These are phyloP conservation scores for Dothiorella sarmentorum DNA, from an alignment of 2,329 filamentous ascomycete species.

Conservation along the genomic window DNA sequence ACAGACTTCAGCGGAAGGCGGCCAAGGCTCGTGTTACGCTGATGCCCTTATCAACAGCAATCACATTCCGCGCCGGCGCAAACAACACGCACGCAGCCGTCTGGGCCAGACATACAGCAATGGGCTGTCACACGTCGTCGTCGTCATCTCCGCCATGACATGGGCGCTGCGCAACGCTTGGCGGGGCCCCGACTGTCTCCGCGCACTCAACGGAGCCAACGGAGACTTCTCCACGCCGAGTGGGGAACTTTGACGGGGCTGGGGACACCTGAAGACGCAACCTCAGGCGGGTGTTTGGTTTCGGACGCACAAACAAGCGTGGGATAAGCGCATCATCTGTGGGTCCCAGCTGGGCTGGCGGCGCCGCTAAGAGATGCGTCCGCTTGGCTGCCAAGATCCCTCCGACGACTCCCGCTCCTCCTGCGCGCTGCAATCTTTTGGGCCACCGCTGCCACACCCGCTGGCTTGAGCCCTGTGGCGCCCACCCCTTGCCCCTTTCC, in stretches of 20 bases:
- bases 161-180: background rate
- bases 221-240: background rate
- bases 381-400: constrained; percentile 10
- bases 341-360: constrained; percentile 11
- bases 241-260: background rate
- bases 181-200: background rate
- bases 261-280: background rate
- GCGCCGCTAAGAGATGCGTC: constrained; percentile 15
- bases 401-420: constrained; percentile 15
- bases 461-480: background rate
- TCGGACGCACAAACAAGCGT: constrained; percentile 5
- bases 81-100: background rate
- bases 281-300: constrained; percentile 8
- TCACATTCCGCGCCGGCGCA: constrained; percentile 1
- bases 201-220: background rate
- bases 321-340: constrained; percentile 6
- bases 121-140: constrained; percentile 7
- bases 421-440: background rate
- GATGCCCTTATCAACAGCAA: background rate
- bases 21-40: constrained; percentile 4
- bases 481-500: background rate
- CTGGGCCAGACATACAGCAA: background rate
- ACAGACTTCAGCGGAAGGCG: background rate
- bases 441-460: background rate
- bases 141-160: constrained; percentile 2